phyloP scores from a whole-genome alignment of 1,139 yeast genomes.

The Meyerozyma elateridarum region DNA sequence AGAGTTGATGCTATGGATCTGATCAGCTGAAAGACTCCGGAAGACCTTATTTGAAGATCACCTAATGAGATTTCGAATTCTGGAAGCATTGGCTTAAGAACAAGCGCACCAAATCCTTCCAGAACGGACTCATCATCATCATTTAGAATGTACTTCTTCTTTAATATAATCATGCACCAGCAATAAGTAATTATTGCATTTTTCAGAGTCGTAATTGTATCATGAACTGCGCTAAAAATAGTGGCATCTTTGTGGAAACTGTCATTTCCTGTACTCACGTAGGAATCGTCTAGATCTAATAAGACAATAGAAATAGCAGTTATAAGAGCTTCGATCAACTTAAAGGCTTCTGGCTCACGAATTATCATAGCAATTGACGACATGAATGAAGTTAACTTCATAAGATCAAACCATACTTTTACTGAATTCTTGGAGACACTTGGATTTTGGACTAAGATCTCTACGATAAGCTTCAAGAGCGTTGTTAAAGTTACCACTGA shows the following conservation, averaged over 20 bases:
- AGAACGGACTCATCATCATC: conserved; percentile 23
- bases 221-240: too few relatives aligned
- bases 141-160: conserved; percentile 47
- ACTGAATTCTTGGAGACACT: conserved; percentile 28
- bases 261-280: too few relatives aligned
- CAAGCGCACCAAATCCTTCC: too few relatives aligned
- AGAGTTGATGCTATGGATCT: conserved; percentile 3
- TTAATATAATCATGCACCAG: conserved; percentile 66
- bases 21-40: background rate
- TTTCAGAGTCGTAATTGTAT: too few relatives aligned
- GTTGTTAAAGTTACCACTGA: conserved; percentile 29
- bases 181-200: conserved; percentile 56
- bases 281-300: conserved; percentile 41
- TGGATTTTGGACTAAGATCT: conserved; percentile 32
- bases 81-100: too few relatives aligned
- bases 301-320: conserved; percentile 48
- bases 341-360: conserved; percentile 28
- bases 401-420: conserved; percentile 53
- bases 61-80: background rate
- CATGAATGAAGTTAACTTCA: conserved; percentile 41
- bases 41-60: background rate
- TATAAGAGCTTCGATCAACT: conserved; percentile 42
- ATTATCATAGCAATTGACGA: conserved; percentile 23
- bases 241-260: too few relatives aligned
- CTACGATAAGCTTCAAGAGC: conserved; percentile 41